Conservation (phyloP, 768 basidiomycete genomes). For the Cyclocybe cylindracea region DNA sequence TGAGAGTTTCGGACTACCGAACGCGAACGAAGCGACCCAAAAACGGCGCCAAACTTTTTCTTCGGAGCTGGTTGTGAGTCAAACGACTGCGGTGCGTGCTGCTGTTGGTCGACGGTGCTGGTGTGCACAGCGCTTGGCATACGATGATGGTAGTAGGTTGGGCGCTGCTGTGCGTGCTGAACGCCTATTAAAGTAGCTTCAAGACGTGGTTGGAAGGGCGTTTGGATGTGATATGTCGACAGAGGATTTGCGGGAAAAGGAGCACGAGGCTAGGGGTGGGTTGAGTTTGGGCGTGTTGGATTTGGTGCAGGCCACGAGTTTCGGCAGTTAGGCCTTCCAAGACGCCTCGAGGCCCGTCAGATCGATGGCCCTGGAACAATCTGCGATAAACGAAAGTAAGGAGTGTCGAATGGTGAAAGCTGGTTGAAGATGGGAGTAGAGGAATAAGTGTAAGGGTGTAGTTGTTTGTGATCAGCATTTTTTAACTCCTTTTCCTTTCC, state of each 20-base stretch:
- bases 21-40: conserved; percentile 48
- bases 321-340: conserved; percentile 9
- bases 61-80: conserved; percentile 27
- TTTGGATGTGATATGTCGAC: background rate
- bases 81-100: conserved; percentile 3
- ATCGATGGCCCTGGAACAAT: too few species aligned
- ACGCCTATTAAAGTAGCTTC: too few species aligned
- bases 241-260: conserved; percentile 1
- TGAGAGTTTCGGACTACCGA: conserved; percentile 35
- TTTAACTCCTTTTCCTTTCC: too few species aligned
- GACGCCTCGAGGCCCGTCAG: conserved; percentile 13
- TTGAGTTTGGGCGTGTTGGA: conserved; percentile 11
- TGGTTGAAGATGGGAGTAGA: too few species aligned
- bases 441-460: too few species aligned
- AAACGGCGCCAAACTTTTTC: conserved; percentile 50
- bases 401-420: background rate
- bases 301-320: conserved; percentile 16
- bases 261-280: background rate
- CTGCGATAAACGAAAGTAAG: background rate
- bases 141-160: background rate
- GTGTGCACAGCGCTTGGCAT: conserved; percentile 16
- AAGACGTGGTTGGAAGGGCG: background rate
- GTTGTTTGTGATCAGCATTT: too few species aligned
- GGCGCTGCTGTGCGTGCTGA: background rate
- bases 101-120: conserved; percentile 6